Base-by-base conservation (phyloP, 225 moss, liverwort and hornwort genomes). In the Antitrichia curtipendula region DNA sequence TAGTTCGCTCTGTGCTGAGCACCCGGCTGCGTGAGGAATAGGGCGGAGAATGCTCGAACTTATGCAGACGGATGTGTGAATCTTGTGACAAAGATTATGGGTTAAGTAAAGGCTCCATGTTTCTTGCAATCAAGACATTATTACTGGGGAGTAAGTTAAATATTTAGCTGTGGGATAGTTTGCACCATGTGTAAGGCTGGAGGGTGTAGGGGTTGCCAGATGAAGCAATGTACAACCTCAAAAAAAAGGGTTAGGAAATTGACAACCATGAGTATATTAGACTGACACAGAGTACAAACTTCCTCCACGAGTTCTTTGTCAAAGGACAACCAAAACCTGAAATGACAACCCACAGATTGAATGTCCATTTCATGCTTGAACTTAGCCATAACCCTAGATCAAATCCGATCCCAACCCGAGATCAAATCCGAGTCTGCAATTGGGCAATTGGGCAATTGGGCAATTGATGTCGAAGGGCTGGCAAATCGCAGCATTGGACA, bases 1-100 rank as follows among this genome's bases (percentile, higher is more conserved):
- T 85, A 92, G 90, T 83, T 90, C 89, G 91, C 91, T 90, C 45
- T 89, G 87, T 20, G 88, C 86, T 82, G 80, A 82, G 86, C 86
- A 88, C 88, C 59, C 89, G 50, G 75, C 84, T 63, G 7, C 0
- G n/a, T n/a, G n/a, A n/a, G n/a, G n/a, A 4, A 0, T 2, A 2
- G 3, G 49, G 49, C n/a, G n/a, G 10, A 14, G 49, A 41, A 53
- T 45, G 43, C 14, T 57, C 6, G 2, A 13, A 5, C 2, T 41
- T 79, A 58, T 58, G 0, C 58, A 57, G 19, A 45, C 78, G 13
- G 36, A 36, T 65, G 36, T 78, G 43, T 24, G 19, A 19, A 24
- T 1, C 36, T 32, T 45, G 19, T 20, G 25, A 25, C 36, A 68
- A 78, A 64, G 56, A 27, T 17, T 78, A 78, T 86, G 86, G 86